A percentile compares a stretch with the other conserved stretches of the same genome.
phyloP scores from a whole-genome alignment of 805 yeast species.

The Spathaspora gorwiae region DNA sequence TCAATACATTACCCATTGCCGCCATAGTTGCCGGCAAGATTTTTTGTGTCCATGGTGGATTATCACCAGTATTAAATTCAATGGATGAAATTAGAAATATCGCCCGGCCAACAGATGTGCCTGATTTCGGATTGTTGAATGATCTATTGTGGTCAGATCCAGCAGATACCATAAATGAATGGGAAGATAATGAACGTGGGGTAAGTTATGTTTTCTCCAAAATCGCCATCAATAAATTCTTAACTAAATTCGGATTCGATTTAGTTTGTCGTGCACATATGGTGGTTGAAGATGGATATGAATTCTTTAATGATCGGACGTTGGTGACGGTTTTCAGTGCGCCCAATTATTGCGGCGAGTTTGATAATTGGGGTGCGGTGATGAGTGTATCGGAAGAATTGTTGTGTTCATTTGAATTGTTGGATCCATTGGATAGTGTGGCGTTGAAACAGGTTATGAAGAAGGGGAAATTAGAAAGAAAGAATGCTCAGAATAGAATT shows the following conservation, averaged over 20 bases:
- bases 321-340: constrained; percentile 78
- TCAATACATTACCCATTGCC: constrained; percentile 91
- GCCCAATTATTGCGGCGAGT: constrained; percentile 81
- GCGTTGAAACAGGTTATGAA: constrained; percentile 94
- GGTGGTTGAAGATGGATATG: constrained; percentile 89
- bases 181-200: constrained; percentile 87
- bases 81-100: constrained; percentile 73
- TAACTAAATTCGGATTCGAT: constrained; percentile 72
- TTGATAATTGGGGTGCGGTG: constrained; percentile 86
- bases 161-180: constrained; percentile 74
- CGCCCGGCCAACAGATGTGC: constrained; percentile 81
- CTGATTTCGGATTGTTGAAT: constrained; percentile 74
- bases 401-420: constrained; percentile 84
- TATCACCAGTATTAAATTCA: constrained; percentile 66
- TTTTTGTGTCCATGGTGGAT: constrained; percentile 85
- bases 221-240: constrained; percentile 73
- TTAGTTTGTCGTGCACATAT: constrained; percentile 82
- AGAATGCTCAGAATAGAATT: constrained; percentile 39
- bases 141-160: constrained; percentile 85
- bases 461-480: constrained; percentile 84
- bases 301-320: constrained; percentile 70
- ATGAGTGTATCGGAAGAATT: constrained; percentile 94
- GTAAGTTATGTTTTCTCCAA: constrained; percentile 76
- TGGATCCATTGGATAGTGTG: constrained; percentile 89
- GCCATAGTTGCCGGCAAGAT: constrained; percentile 94